Evolutionary conservation across 495 filamentous ascomycete species (phyloP), one percentile per base, ranked within the genome.

Genomic region (Lasiosphaeria miniovina): DNA sequence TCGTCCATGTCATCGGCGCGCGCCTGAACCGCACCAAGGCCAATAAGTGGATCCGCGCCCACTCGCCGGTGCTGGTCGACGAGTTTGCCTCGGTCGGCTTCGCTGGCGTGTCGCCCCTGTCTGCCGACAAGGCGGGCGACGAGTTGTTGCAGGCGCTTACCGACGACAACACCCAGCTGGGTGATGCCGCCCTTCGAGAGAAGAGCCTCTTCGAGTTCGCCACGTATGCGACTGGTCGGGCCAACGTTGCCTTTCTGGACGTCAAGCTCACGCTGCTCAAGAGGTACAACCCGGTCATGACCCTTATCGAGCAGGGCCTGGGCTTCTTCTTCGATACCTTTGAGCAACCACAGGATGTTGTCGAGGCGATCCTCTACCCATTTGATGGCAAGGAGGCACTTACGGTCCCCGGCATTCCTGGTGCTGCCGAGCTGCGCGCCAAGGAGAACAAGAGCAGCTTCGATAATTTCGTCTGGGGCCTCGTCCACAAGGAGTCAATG

Each of bases 401-500:
- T 48, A 75, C 73, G 3, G 84, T 93, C 36, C 88, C 89, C 17
- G 69, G 68, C 31, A 71, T 84, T 10, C 83, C 83, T 6, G 84
- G 78, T 45, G 74, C 77, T 10, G 77, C 79, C 49, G 86, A 85
- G 63, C 64, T 81, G 40, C 71, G 77, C 58, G 73, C 68, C 62
- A 82, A 78, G 64, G 83, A 85, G 45, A 79, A 78, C 62, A 93
- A 91, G 79, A 92, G 88, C 62, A 73, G 77, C 15, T 96, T 88
- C 66, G 95, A 98, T 73, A 88, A 85, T 40, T 98, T 97, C 64
- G 92, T 98, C 61, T 98, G 86, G 84, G 95, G 92, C 36, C 73
- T 98, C 64, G 93, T 98, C 43, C 90, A 98, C 81, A 98, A 98
- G 82, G 88, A 90, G 67, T 73, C 82, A 71, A 97, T 98, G 93